Conservation (phyloP, 768 basidiomycete genomes). For the Chalciporus chontae region DNA sequence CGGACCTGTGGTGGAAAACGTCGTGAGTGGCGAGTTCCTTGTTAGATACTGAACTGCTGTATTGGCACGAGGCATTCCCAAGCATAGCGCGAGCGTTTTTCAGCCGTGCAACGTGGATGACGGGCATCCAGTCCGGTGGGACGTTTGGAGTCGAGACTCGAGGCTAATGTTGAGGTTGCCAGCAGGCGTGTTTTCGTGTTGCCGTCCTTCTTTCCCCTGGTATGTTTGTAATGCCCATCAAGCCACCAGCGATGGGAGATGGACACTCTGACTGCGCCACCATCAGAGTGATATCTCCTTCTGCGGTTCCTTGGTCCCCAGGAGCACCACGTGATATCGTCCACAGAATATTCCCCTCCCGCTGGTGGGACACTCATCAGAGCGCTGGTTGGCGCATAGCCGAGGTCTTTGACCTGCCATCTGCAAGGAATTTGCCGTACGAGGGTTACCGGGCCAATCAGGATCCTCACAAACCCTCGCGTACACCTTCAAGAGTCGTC, state of each 20-base stretch:
- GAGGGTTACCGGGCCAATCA: no score
- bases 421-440: no score
- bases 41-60: conserved; percentile 2
- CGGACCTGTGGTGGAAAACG: not conserved
- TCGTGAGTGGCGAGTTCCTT: not conserved
- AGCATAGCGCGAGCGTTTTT: conserved; percentile 1
- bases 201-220: not conserved
- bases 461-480: no score
- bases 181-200: conserved; percentile 4
- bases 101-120: conserved; percentile 1
- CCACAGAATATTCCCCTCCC: not conserved
- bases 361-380: no score
- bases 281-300: not conserved
- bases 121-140: conserved; percentile 17
- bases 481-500: no score
- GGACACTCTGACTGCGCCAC: conserved; percentile 8
- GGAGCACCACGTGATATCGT: conserved; percentile 4
- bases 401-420: no score
- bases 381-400: no score
- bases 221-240: conserved; percentile 11
- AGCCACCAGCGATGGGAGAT: conserved; percentile 13
- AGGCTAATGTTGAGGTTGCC: conserved; percentile 10
- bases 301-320: not conserved
- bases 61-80: conserved; percentile 11
- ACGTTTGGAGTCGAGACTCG: not conserved